phyloP scores from a whole-genome alignment of 108 stramenopile genomes.

The Bacterosira constricta region DNA sequence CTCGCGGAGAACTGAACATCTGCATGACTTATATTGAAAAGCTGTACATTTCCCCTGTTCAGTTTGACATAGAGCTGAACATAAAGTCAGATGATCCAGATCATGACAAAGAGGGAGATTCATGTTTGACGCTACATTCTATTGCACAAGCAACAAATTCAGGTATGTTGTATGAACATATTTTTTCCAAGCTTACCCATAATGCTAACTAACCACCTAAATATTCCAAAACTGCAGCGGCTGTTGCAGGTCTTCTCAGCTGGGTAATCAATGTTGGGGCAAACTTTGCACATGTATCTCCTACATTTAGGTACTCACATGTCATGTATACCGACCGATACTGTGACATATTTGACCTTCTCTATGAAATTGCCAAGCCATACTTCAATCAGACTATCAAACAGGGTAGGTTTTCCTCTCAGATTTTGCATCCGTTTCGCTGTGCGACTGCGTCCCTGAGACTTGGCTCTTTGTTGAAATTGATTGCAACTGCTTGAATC shows the following conservation, averaged over 20 bases:
- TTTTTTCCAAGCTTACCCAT: not conserved
- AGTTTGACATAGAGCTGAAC: conserved; percentile 26
- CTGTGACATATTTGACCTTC: conserved; percentile 25
- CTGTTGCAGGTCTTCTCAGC: conserved; percentile 20
- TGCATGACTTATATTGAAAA: conserved; percentile 31
- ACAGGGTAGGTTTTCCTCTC: conserved; percentile 5
- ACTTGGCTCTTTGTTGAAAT: too few species aligned
- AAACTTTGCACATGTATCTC: conserved; percentile 41
- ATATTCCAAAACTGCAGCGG: not conserved
- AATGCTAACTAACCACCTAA: not conserved
- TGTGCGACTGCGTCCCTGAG: too few species aligned
- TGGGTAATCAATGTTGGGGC: conserved; percentile 37
- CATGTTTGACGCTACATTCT: conserved; percentile 17
- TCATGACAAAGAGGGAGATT: not conserved
- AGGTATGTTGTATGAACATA: not conserved
- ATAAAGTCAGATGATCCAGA: conserved; percentile 22
- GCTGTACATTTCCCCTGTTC: conserved; percentile 17
- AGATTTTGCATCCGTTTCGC: not conserved
- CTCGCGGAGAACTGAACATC: not conserved
- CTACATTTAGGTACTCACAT: conserved; percentile 25
- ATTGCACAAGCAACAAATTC: conserved; percentile 27
- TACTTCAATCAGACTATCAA: conserved; percentile 30
- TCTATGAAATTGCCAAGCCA: conserved; percentile 8
- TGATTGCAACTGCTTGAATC: too few species aligned
- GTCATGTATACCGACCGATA: conserved; percentile 21